Percentiles rank a stretch among this genome's conserved stretches.
These are phyloP conservation scores for Setaria italica DNA, from an alignment of 202 grass and related monocot genomes.

Conservation along the genomic window DNA sequence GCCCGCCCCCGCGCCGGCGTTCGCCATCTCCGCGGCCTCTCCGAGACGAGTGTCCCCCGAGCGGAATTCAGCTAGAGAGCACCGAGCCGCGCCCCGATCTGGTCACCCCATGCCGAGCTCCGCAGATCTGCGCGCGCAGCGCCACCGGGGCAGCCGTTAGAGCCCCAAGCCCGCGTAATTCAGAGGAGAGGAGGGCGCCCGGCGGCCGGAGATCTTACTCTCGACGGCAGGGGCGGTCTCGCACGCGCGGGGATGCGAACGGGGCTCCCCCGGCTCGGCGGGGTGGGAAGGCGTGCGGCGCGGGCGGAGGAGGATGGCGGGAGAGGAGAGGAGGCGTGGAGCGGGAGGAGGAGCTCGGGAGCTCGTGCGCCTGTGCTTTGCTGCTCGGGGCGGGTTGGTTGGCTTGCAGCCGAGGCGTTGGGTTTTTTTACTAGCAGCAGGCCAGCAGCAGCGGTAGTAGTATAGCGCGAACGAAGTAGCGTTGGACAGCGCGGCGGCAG, in stretches of 20 bases:
- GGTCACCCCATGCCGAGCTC: constrained; percentile 49
- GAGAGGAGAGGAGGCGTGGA: not conserved
- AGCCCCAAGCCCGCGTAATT: not conserved
- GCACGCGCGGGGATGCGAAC: not conserved
- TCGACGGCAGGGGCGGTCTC: not conserved
- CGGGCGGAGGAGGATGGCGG: not conserved
- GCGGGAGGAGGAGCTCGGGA: not conserved
- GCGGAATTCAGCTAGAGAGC: constrained; percentile 16
- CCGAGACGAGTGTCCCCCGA: not conserved
- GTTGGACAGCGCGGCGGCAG: constrained; percentile 34
- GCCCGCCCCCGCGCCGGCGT: constrained; percentile 18
- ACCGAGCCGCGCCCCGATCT: constrained; percentile 27
- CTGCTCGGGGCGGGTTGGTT: constrained; percentile 27
- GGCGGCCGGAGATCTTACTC: not conserved
- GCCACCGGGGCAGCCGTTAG: constrained; percentile 7
- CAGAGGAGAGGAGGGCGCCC: not conserved
- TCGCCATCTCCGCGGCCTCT: constrained; percentile 37
- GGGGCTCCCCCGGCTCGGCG: not conserved
- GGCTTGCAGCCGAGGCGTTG: not conserved
- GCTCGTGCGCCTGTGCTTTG: constrained; percentile 29
- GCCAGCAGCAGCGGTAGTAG: not conserved
- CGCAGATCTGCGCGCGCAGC: constrained; percentile 47
- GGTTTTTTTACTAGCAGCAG: constrained; percentile 1
- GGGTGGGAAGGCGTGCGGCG: not conserved
- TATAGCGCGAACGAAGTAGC: constrained; percentile 23